These are phyloP conservation scores for Oldenlandia corymbosa DNA, from an alignment of 257 asterid species.

Conservation along the genomic window DNA sequence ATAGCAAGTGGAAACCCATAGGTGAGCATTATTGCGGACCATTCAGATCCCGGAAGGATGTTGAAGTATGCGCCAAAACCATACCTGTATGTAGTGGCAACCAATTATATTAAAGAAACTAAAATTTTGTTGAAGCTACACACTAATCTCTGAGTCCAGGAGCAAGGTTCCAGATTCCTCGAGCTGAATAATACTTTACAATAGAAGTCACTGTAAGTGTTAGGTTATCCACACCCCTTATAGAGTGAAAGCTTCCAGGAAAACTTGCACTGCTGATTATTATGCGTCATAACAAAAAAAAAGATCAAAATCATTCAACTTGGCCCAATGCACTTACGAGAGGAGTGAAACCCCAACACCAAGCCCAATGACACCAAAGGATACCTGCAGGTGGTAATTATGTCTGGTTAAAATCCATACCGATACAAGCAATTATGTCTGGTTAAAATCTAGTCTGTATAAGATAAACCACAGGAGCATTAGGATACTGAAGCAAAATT, in stretches of 20 bases:
- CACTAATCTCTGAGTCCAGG: neutral
- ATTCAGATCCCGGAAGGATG: constrained; percentile 95
- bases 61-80: constrained; percentile 98
- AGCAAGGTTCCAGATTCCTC: neutral
- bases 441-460: neutral
- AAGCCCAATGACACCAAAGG: constrained; percentile 90
- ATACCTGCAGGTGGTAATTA: no score
- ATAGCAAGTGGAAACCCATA: constrained; percentile 97
- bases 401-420: neutral
- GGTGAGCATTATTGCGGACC: constrained; percentile 96
- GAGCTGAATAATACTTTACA: neutral
- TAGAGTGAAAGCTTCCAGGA: neutral
- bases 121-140: constrained; percentile 1
- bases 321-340: constrained; percentile 56
- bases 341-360: constrained; percentile 76
- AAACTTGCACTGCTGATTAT: neutral
- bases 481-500: neutral
- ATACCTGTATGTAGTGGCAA: constrained; percentile 43
- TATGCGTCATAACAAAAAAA: neutral
- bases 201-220: neutral
- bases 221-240: neutral
- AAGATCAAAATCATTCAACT: neutral
- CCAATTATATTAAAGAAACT: constrained; percentile 7
- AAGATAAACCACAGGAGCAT: neutral
- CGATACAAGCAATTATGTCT: neutral